Conservation (phyloP, 257 asterid species). For the Nicotiana obtusifolia region DNA sequence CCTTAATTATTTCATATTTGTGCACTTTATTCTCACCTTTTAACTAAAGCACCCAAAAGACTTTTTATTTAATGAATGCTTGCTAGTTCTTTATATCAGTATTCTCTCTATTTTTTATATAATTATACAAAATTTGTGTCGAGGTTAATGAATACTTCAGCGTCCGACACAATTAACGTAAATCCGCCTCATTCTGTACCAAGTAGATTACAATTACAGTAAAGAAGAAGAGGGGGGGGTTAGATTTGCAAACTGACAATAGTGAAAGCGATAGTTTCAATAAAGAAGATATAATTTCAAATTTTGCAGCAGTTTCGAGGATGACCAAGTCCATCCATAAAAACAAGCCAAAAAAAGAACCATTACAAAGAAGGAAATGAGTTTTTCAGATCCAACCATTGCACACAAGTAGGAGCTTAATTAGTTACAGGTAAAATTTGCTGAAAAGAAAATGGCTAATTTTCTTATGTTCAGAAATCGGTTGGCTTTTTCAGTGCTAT, state of each 20-base stretch:
- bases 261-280: constrained; percentile 20
- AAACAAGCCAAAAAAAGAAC: constrained; percentile 11
- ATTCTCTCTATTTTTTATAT: too few species aligned
- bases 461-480: not conserved
- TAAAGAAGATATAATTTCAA: constrained; percentile 15
- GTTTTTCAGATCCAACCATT: not conserved
- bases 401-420: too few species aligned
- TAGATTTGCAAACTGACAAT: not conserved
- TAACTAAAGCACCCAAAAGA: too few species aligned
- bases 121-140: too few species aligned
- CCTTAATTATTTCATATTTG: too few species aligned
- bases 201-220: not conserved
- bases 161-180: too few species aligned
- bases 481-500: not conserved
- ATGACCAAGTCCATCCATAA: not conserved
- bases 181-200: too few species aligned
- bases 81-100: too few species aligned
- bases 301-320: constrained; percentile 17
- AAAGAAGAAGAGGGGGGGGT: not conserved
- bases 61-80: too few species aligned
- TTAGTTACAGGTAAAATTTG: not conserved
- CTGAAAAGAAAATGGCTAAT: not conserved
- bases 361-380: not conserved
- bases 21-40: too few species aligned
- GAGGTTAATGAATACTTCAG: too few species aligned